These are phyloP conservation scores for Claviceps spartinae DNA, from an alignment of 2,329 filamentous ascomycete genomes.

Conservation along the genomic window DNA sequence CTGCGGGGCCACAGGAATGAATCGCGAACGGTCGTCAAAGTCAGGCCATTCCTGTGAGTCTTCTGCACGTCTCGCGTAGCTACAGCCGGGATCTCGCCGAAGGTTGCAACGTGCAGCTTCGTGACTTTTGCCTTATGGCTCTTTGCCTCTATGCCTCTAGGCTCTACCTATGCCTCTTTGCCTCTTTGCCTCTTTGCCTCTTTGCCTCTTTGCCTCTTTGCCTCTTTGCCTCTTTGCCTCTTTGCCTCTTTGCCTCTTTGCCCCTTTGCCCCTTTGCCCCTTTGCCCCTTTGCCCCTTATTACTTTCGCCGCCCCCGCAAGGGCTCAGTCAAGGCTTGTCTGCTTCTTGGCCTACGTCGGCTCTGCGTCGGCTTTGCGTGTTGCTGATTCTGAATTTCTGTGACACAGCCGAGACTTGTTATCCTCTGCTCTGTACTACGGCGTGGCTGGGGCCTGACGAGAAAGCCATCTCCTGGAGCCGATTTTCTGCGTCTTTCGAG, in stretches of 20 bases:
- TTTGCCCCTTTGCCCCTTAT: too few relatives aligned
- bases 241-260: not conserved
- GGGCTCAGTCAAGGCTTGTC: not conserved
- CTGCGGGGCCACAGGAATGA: constrained; percentile 2
- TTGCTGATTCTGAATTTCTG: not conserved
- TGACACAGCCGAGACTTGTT: not conserved
- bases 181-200: too few relatives aligned
- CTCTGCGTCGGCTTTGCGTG: not conserved
- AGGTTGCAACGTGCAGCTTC: not conserved
- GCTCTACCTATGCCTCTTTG: too few relatives aligned
- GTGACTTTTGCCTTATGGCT: not conserved
- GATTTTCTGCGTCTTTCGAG: not conserved
- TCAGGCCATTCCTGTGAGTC: constrained; percentile 9
- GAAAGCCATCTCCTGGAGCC: not conserved
- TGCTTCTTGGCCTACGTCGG: not conserved
- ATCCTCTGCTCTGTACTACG: too few relatives aligned
- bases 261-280: not conserved
- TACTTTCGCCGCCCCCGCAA: not conserved
- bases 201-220: too few relatives aligned
- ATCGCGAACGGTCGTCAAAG: constrained; percentile 4
- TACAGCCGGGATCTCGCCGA: constrained; percentile 5
- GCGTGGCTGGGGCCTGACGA: too few relatives aligned
- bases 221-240: too few relatives aligned
- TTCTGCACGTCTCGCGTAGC: not conserved
- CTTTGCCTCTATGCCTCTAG: too few relatives aligned